Evolutionary conservation across 78 protist species (phyloP).

Genomic region (Chrysochromulina tobinii): DNA sequence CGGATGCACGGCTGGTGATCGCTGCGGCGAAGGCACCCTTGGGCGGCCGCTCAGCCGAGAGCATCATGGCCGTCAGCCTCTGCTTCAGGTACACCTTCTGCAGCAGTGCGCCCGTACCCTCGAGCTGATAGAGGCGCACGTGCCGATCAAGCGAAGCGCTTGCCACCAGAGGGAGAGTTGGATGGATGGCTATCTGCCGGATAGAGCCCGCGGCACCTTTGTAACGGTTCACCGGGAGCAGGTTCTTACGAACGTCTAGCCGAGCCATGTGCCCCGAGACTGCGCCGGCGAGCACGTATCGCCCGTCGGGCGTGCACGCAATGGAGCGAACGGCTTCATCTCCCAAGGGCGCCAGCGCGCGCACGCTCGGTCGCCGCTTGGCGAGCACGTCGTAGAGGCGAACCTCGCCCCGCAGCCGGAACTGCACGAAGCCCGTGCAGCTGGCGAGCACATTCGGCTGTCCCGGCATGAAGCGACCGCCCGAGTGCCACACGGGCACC

Average conservation of each 20-base stretch:
- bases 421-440: not conserved
- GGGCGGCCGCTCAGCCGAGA: not conserved
- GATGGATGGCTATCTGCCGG: not conserved
- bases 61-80: not conserved
- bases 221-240: not conserved
- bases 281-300: not conserved
- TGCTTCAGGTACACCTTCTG: not conserved
- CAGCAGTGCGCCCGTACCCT: not conserved
- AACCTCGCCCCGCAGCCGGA: not conserved
- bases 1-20: not conserved
- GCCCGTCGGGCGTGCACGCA: not conserved
- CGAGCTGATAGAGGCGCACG: not conserved
- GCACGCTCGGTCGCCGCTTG: not conserved
- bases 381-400: not conserved
- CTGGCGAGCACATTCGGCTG: not conserved
- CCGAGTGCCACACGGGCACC: conserved; percentile 1
- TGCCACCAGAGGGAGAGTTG: not conserved
- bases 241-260: not conserved
- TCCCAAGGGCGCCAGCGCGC: not conserved
- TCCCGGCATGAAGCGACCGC: not conserved
- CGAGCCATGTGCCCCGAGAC: not conserved
- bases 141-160: not conserved
- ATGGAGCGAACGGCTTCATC: not conserved
- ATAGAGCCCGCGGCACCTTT: not conserved
- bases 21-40: not conserved